Evolutionary conservation across 768 basidiomycete species (phyloP), one percentile per base, ranked within the genome.

Genomic region (Termitomyces sp.): DNA sequence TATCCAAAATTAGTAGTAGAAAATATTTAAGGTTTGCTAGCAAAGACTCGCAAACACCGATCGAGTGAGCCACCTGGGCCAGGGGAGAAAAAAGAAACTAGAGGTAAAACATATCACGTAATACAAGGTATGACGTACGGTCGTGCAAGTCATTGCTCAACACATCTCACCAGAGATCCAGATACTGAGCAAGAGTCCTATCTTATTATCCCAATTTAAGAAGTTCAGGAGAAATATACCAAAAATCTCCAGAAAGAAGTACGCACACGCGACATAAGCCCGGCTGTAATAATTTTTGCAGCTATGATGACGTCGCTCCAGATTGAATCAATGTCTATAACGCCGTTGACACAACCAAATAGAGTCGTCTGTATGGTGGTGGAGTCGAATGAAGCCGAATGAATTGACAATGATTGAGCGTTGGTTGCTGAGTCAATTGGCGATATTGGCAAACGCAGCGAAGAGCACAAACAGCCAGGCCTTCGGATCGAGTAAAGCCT

Each of bases 391-490:
- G n/a, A 86, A 90, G 2, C 88, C 88, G 64, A 89, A 84, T 1
- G 82, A 81, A 2, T 80, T 69, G 11, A 88, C 76, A 52, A 90
- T 87, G 59, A 90, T 79, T 57, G 76, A 75, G 3, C 77, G 70
- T 62, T 89, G 86, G 59, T 85, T 87, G 19, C 80, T 84, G 40
- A 74, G 62, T 1, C 84, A 86, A 66, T 85, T 86, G 2, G 86
- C 84, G 11, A 89, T 65, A 56, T 85, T 85, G 63, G 78, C 71
- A 39, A 88, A 67, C 1, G 78, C 80, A 2, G 81, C 73, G 67
- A 88, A 88, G 42, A 88, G 72, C 0, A 86, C 86, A 61, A 89
- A 89, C 27, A 89, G 74, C 87, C 86, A 89, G 0, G 86, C 87
- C 68, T 89, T 90, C 0, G 84, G 81, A 63, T 90, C 88, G 0